Evolutionary conservation across 306 rosid genomes (phyloP), one percentile per base, ranked within the genome.

Genomic region (Quercus gilva): DNA sequence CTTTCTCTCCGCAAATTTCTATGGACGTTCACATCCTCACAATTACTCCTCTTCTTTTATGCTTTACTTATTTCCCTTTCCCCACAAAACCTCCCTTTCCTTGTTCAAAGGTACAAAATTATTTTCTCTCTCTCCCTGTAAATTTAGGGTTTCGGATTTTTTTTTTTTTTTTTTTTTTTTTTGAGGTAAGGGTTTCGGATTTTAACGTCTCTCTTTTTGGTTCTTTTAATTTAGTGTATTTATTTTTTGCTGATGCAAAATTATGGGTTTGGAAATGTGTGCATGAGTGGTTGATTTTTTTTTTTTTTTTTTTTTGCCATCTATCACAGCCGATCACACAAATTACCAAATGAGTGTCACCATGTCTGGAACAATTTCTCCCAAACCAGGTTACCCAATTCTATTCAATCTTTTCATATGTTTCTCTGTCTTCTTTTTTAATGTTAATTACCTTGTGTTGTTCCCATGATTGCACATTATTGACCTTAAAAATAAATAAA

Each of bases 261-360:
- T 37, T 69, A 76, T 69, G 74, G 74, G 76, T 37, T 37, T 79
- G 57, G 74, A 75, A 77, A 37, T 84, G 87, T 80, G 68, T 80
- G 88, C 87, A 57, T 88, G 92, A 89, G 81, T 81, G 88, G 78
- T 89, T 90, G 85, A 83, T 86, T 84, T 84, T 73, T 83, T 78
- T 73, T 73, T 86, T 37, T 7, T 37, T 37, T 37, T 20, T 51
- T n/a, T 26, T 49, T 49, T 13, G 15, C 5, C 53, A 18, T 1
- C 79, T 76, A 49, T 7, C 28, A 31, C 65, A 81, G 53, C 69
- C 69, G 58, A 78, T 69, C 43, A 75, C 70, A 64, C 31, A 69
- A 9, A 75, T 74, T 78, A 51, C 56, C 25, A 59, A 74, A 17
- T 28, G 41, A 77, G 35, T 43, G 23, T 77, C 55, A 56, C 52